Evolutionary conservation across 306 rosid genomes (phyloP), one percentile per base, ranked within the genome.

Genomic region (Ceratonia siliqua): DNA sequence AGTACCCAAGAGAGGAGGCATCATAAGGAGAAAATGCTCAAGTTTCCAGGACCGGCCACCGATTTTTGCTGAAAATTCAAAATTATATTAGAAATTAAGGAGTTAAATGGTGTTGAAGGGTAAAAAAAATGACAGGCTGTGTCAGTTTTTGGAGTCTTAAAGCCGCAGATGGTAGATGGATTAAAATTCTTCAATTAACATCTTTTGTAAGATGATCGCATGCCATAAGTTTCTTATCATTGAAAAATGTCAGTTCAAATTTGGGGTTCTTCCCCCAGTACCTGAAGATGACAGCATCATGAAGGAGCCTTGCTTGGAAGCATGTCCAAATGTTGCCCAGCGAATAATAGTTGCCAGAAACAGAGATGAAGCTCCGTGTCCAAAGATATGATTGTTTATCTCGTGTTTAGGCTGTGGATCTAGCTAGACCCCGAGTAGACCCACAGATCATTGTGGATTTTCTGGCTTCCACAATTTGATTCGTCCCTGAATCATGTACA

Each of bases 231-330:
- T 36, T 72, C 71, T 71, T 62, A 57, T 18, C 14, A 25, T 61
- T 75, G 56, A 33, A 50, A 80, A 69, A 58, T 68, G 43, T 63
- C 92, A 94, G 97, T 89, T 94, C 75, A 91, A 88, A 88, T 94
- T 94, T 63, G 97, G 98, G 56, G 84, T 91, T 64, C 83, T 32
- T 82, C 87, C 98, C 17, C 92, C 93, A 14, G 79, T 62, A 45
- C 88, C 89, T 13, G 87, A 87, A 83, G 94, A 91, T 14, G 98
- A 91, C 61, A 55, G 76, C 24, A 46, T 82, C 73, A 70, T 87
- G 70, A 88, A 83, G 84, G 90, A 91, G 84, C 91, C 97, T 39
- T 94, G 97, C 79, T 81, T 90, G 82, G 93, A 86, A 78, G 85
- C 78, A 58, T 94, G 98, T 74, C 96, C 95, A 30, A 87, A 84